phyloP scores from a whole-genome alignment of 2,329 filamentous ascomycete genomes.

The Phaeosphaeria sp. region DNA sequence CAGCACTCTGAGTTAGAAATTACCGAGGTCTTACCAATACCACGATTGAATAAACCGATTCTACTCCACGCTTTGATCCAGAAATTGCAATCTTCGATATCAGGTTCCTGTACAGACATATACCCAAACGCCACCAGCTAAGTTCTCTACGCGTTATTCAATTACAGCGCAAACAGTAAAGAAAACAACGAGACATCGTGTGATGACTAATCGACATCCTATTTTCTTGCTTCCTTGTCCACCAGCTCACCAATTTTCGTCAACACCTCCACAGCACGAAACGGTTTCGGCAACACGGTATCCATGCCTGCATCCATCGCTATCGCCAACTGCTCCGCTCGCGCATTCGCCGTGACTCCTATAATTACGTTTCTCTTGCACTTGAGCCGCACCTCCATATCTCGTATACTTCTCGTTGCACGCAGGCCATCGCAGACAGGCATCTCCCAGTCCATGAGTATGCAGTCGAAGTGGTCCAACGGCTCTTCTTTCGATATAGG shows the following conservation, averaged over 20 bases:
- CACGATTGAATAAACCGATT: too few relatives aligned
- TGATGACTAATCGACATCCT: background rate
- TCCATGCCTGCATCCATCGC: constrained; percentile 36
- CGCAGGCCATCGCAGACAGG: constrained; percentile 40
- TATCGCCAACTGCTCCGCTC: constrained; percentile 30
- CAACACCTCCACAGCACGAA: constrained; percentile 44
- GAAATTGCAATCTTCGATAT: too few relatives aligned
- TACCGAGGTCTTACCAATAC: too few relatives aligned
- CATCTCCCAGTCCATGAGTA: constrained; percentile 41
- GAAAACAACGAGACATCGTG: too few relatives aligned
- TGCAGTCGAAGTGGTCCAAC: constrained; percentile 1
- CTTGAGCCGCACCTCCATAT: constrained; percentile 17
- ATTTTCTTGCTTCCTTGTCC: background rate
- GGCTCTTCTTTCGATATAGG: background rate
- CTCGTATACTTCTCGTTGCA: constrained; percentile 24
- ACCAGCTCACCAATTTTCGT: background rate
- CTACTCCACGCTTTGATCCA: too few relatives aligned
- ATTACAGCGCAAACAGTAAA: too few relatives aligned
- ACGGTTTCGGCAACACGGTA: constrained; percentile 76
- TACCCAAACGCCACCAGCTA: too few relatives aligned
- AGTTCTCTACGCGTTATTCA: too few relatives aligned
- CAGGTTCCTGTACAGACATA: too few relatives aligned
- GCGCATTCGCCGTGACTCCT: constrained; percentile 38
- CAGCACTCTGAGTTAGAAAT: too few relatives aligned
- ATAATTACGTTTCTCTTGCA: constrained; percentile 28